phyloP scores from a whole-genome alignment of 169 alveolate species.

The Plasmodium gaboni region DNA sequence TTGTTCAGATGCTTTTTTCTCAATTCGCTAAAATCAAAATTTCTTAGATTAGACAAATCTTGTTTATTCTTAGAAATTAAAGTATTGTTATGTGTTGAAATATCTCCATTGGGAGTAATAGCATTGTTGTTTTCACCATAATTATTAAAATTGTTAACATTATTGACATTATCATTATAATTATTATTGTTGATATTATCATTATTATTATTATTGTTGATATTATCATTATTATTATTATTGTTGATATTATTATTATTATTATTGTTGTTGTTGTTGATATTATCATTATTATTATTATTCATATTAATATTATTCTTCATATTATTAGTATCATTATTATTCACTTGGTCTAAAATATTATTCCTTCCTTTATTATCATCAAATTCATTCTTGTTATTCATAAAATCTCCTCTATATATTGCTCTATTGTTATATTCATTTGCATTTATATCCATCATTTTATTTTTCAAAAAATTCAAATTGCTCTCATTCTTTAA shows the following conservation, averaged over 20 bases:
- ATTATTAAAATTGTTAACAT: neutral
- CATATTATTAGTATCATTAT: neutral
- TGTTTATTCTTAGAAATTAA: conserved; percentile 3
- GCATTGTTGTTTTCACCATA: neutral
- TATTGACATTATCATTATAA: neutral
- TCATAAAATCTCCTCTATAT: neutral
- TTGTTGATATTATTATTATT: neutral
- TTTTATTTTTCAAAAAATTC: neutral
- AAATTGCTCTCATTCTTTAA: conserved; percentile 19
- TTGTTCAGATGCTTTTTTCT: conserved; percentile 33
- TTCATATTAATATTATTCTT: neutral
- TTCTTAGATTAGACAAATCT: conserved; percentile 28
- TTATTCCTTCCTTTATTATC: neutral
- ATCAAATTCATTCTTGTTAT: neutral
- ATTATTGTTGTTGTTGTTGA: neutral
- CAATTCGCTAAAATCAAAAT: conserved; percentile 33
- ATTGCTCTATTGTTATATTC: neutral
- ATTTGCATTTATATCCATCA: neutral
- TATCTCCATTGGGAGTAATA: neutral
- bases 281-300: neutral
- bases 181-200: neutral
- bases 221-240: neutral
- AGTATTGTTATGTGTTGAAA: conserved; percentile 4
- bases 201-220: neutral
- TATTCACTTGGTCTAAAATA: neutral